Percentiles rank a stretch among this genome's conserved stretches.
These are phyloP conservation scores for Zoysia matrella DNA, from an alignment of 202 grass and related monocot genomes.

Conservation along the genomic window DNA sequence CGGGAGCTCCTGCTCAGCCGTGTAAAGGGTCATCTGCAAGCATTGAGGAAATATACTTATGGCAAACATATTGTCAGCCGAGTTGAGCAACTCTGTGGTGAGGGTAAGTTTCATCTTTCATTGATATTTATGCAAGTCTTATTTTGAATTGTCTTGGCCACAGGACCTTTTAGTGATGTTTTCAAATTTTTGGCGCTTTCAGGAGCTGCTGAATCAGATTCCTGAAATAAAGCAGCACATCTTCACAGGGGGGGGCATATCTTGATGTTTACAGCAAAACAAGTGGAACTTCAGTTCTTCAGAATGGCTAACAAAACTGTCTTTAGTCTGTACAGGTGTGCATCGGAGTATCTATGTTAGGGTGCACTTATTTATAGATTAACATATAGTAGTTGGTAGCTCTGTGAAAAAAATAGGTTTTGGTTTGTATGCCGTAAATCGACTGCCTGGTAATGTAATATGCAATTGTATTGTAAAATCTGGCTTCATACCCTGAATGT, in stretches of 20 bases:
- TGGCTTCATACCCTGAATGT: neutral
- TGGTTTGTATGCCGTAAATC: slow-evolving; percentile 49
- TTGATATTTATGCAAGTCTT: neutral
- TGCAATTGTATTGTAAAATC: slow-evolving; percentile 32
- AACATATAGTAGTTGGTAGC: slow-evolving; percentile 29
- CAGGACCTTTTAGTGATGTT: neutral
- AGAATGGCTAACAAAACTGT: slow-evolving; percentile 49
- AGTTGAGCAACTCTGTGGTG: slow-evolving; percentile 76
- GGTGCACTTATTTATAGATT: slow-evolving; percentile 51
- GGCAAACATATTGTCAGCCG: slow-evolving; percentile 84
- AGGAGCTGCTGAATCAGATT: slow-evolving; percentile 43
- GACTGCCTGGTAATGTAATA: slow-evolving; percentile 55
- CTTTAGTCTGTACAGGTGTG: slow-evolving; percentile 48
- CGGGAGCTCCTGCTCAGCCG: slow-evolving; percentile 73
- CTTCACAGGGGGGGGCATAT: neutral
- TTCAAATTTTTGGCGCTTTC: slow-evolving; percentile 19
- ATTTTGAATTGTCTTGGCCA: neutral
- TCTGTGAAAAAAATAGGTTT: slow-evolving; percentile 42
- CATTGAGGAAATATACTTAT: slow-evolving; percentile 88
- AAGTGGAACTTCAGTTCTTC: slow-evolving; percentile 17
- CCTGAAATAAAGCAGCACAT: slow-evolving; percentile 3
- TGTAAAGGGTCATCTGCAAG: slow-evolving; percentile 68
- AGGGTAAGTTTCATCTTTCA: slow-evolving; percentile 50
- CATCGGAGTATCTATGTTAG: slow-evolving; percentile 58
- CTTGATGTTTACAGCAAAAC: slow-evolving; percentile 24